Evolutionary conservation across 768 basidiomycete species (phyloP).

Genomic region (Termitomyces sp.): DNA sequence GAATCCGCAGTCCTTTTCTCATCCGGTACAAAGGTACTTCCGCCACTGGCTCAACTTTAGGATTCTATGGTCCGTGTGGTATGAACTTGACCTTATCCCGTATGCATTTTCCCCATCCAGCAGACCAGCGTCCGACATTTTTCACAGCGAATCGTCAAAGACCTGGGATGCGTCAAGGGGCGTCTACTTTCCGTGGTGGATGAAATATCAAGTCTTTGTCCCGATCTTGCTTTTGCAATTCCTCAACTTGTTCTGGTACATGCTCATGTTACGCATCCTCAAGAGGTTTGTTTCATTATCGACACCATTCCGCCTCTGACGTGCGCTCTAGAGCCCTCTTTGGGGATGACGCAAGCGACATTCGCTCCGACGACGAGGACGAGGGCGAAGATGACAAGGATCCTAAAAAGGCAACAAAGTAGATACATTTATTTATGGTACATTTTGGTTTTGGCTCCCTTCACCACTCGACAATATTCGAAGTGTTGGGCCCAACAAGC

Average conservation of each 20-base stretch:
- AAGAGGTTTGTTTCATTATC: conserved; percentile 44
- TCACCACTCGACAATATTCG: neutral
- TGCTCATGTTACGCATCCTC: conserved; percentile 73
- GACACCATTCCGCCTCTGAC: neutral
- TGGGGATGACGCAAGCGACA: neutral
- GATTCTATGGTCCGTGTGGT: conserved; percentile 87
- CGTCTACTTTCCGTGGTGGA: conserved; percentile 69
- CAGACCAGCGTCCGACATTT: neutral
- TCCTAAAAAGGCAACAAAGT: neutral
- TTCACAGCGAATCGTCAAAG: conserved; percentile 43
- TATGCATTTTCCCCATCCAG: conserved; percentile 30
- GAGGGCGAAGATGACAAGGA: neutral
- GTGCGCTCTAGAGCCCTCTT: conserved; percentile 42
- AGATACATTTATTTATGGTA: neutral
- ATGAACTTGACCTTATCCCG: conserved; percentile 71
- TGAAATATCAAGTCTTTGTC: conserved; percentile 74
- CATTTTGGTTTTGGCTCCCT: neutral
- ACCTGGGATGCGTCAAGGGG: conserved; percentile 58
- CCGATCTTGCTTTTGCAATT: conserved; percentile 72
- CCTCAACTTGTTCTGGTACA: conserved; percentile 94
- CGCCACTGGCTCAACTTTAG: conserved; percentile 85
- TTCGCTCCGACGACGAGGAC: conserved; percentile 1
- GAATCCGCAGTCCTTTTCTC: neutral
- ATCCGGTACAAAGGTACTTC: conserved; percentile 62
- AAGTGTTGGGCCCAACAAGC: conserved; percentile 17